Evolutionary conservation across 495 filamentous ascomycete species (phyloP), one percentile per base, ranked within the genome.

Genomic region (Cudoniella acicularis): DNA sequence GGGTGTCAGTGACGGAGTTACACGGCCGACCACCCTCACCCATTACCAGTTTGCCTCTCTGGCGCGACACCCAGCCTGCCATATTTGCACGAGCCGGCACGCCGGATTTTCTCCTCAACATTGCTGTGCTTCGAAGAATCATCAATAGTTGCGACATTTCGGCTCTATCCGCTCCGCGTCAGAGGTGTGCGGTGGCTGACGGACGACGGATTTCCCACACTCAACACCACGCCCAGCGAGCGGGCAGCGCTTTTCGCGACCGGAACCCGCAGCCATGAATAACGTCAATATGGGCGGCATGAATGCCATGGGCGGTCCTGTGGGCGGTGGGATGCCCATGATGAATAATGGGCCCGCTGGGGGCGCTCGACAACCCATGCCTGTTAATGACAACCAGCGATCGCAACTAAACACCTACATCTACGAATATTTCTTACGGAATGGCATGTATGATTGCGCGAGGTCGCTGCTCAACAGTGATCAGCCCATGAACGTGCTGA

Each of bases 351-450:
- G 83, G 66, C 49, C 56, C 41, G 56, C 55, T 30, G 56, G 48
- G 10, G 58, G 58, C 40, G 59, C 48, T 52, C 52, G 52, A 22
- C 61, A 41, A 49, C 49, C 61, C 11, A 54, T 64, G 68, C 73
- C 76, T 3, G 54, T 21, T 4, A 64, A 75, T 69, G 68, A 75
- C 73, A 66, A 75, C 70, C 71, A 66, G 48, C 61, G 62, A 42
- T 47, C 54, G 56, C 60, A 57, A 59, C 84, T 98, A 25, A 95
- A 98, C 75, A 96, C 91, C 1, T 96, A 93, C 70, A 98, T 98
- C 59, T 98, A 98, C 77, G 92, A 96, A 65, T 97, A 98, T 70
- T 92, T 98, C 56, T 73, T 96, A 41, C 88, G 87, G 67, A 87
- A 90, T 70, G 80, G 81, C 52, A 87, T 95, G 78, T 87, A 83